Base-by-base conservation (phyloP, 2,329 filamentous ascomycete species). In the Lomentospora prolificans region DNA sequence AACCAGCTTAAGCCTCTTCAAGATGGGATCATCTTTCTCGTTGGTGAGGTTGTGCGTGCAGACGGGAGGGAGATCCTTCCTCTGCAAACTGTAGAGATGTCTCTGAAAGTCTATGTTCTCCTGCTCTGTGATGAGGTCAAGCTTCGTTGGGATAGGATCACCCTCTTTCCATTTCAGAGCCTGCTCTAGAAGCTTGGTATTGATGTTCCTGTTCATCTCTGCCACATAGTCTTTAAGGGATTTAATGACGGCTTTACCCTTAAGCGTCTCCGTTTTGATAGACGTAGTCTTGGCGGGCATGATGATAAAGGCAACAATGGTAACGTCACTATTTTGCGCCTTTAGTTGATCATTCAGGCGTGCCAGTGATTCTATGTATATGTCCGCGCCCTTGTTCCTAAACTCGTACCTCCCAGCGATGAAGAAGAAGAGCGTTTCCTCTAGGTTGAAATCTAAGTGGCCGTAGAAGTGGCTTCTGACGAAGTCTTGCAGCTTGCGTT, bases 21-120 rank as follows among this genome's bases (percentile, higher is more conserved):
- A 75, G 51, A 99, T 89, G 1, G 94, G 94, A 64, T 99, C 94
- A 63, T 96, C 92, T 36, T 80, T 71, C 69, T 97, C 92, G 67
- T 96, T 96, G 64, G 89, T 75, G 92, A 99, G 96, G 79, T 99
- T 99, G 78, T 99, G 94, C 3, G 94, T 99, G 58, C 97, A 92
- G 66, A 99, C 95, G 0, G 94, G 92, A 3, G 94, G 94, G 28
- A 97, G 81, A 36, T 82, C 84, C 69, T 90, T 81, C 55, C 94
- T 82, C 78, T 97, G 97, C 90, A 97, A 96, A 59, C 91, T 94
- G 66, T 96, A 97, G 51, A 99, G 78, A 55, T 94, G 84, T 60
- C 94, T 85, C 50, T 94, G 88, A 54, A 99, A 81, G 65, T 97
- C 82, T 58, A 99, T 90, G 60, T 92, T 90, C 70, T 99, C 94